Evolutionary conservation across 2,329 filamentous ascomycete genomes (phyloP), one percentile per base, ranked within the genome.

Genomic region (Aaosphaeria pasadenensis): DNA sequence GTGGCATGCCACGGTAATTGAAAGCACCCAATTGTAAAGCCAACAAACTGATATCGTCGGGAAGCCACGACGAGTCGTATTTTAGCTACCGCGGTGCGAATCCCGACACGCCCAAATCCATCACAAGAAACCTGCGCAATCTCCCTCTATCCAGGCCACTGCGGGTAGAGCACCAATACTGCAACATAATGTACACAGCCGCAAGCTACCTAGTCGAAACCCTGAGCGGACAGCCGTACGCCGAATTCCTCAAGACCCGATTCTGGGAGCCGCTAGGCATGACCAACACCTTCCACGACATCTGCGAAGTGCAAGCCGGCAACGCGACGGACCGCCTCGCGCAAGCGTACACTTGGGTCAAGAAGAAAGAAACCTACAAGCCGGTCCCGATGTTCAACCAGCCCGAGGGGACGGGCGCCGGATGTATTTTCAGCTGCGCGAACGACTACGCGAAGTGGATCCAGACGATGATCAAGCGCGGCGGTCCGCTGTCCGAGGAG

Each of bases 161-260:
- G 13, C 69, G 77, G 9, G 73, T 71, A 0, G 63, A 56, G 7
- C 78, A 60, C 43, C 71, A 77, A 52, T 83, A 82, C 61, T 75
- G 71, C 66, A 82, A 82, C 56, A 62, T 77, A 24, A 77, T 81
- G 74, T 83, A 70, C 57, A 71, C 73, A 33, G 73, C 72, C 1
- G 72, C 75, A 0, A 64, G 73, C n/a, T 71, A 80, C 55, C 65
- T 70, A 3, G 57, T 79, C 6, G 71, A 81, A 59, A 71, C 63
- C 2, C 57, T 77, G 1, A 74, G 73, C 2, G 64, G 64, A 0
- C 48, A 52, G 9, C 46, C 58, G 13, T 65, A 73, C 24, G 56
- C 56, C 5, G 55, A 65, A 2, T 61, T 73, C 17, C 53, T 77
- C 4, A 48, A 49, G 1, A 49, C 60, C 5, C 60, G 57, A 17